These are phyloP conservation scores for Magnusiomyces magnusii DNA, from an alignment of 1,139 yeast species.

Conservation along the genomic window DNA sequence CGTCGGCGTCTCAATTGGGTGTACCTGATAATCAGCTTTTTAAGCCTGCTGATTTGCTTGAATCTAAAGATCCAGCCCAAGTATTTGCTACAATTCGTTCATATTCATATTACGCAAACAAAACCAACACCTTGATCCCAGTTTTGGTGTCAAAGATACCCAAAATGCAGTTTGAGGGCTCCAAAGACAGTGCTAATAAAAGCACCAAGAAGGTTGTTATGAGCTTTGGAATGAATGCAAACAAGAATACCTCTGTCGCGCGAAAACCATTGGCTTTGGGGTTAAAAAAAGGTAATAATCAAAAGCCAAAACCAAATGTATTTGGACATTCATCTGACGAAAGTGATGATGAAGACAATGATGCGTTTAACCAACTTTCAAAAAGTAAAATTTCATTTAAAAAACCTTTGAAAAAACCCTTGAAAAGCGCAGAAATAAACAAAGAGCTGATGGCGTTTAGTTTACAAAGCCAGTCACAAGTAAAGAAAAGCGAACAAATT, in stretches of 20 bases:
- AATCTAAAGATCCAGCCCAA: slow-evolving; percentile 67
- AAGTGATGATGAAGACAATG: background rate
- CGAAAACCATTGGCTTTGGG: too few relatives aligned
- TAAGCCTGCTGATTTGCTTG: slow-evolving; percentile 74
- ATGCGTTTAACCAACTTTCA: background rate
- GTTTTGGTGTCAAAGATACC: slow-evolving; percentile 35
- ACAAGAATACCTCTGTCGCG: too few relatives aligned
- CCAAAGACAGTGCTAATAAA: too few relatives aligned
- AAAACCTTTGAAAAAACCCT: background rate
- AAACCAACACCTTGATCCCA: slow-evolving; percentile 39
- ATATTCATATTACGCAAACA: slow-evolving; percentile 55
- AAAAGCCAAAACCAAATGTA: background rate
- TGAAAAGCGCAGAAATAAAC: slow-evolving; percentile 13
- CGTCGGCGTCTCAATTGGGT: slow-evolving; percentile 54
- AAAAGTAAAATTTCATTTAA: background rate
- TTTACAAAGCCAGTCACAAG: slow-evolving; percentile 17
- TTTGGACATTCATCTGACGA: background rate
- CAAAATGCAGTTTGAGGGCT: slow-evolving; percentile 10
- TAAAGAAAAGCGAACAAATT: slow-evolving; percentile 10
- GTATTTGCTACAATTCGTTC: slow-evolving; percentile 68
- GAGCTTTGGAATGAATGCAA: too few relatives aligned
- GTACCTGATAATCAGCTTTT: slow-evolving; percentile 80
- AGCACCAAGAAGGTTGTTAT: background rate
- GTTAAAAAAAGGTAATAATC: slow-evolving; percentile 1
- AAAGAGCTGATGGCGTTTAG: slow-evolving; percentile 22